phyloP scores from a whole-genome alignment of 2,329 filamentous ascomycete species.

The Aspergillus novofumigatus region DNA sequence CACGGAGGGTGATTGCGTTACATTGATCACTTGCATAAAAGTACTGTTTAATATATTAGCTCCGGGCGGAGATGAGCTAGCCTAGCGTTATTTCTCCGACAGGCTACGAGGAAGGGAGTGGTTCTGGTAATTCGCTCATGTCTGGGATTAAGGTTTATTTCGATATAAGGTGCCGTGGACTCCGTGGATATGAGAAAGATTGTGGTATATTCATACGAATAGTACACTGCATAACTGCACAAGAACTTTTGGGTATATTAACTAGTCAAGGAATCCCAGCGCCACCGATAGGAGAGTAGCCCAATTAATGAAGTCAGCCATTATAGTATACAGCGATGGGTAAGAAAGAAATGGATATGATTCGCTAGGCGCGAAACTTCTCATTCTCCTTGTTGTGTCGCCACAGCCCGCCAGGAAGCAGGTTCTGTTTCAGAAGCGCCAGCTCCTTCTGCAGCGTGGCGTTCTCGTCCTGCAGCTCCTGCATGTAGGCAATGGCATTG shows the following conservation, averaged over 20 bases:
- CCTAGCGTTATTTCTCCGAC: not conserved
- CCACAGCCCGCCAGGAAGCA: constrained; percentile 24
- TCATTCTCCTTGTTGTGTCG: constrained; percentile 13
- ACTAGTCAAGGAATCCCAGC: not conserved
- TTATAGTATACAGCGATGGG: not conserved
- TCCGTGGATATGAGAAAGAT: too few relatives aligned
- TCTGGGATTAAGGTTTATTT: not conserved
- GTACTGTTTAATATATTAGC: not conserved
- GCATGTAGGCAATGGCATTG: constrained; percentile 35
- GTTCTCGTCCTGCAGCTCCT: constrained; percentile 33
- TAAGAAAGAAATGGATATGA: not conserved
- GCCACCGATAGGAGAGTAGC: not conserved
- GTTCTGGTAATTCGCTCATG: not conserved
- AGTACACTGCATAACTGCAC: not conserved
- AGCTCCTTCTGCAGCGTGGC: constrained; percentile 31
- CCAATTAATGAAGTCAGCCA: not conserved
- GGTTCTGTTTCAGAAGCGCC: constrained; percentile 24
- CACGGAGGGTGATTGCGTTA: not conserved
- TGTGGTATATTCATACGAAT: not conserved
- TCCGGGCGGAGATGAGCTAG: not conserved
- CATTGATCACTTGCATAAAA: not conserved
- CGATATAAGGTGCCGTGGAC: too few relatives aligned
- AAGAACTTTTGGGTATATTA: not conserved
- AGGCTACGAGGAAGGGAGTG: too few relatives aligned
- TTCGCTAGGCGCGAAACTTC: constrained; percentile 12